A percentile compares a stretch with the other conserved stretches of the same genome.
Evolutionary conservation across 169 alveolate species (phyloP).

Genomic region (Eimeria tenella): DNA sequence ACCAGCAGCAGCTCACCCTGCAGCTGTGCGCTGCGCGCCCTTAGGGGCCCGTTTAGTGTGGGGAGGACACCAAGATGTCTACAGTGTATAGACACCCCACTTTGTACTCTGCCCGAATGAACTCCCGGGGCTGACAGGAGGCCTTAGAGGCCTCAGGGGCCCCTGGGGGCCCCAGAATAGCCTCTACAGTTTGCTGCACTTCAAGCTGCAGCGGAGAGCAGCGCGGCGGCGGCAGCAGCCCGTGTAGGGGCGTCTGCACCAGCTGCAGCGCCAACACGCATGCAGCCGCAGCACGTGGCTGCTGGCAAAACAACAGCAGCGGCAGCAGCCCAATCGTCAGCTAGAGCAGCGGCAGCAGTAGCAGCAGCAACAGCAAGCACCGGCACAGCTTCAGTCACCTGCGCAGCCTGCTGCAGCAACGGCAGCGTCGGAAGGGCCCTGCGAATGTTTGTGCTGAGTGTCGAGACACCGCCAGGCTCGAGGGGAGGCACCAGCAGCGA

Average conservation of each 20-base stretch:
- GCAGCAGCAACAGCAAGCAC: conserved; percentile 41
- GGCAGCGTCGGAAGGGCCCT: conserved; percentile 23
- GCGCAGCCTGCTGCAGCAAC: conserved; percentile 54
- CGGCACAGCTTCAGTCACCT: not conserved
- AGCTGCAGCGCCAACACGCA: conserved; percentile 34
- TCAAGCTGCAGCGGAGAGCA: conserved; percentile 26
- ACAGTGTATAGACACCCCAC: conserved; percentile 55
- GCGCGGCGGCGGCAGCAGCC: conserved; percentile 19
- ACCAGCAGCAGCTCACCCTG: not conserved
- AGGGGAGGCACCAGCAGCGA: not conserved
- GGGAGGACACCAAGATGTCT: not conserved
- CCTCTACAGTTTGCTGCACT: not conserved
- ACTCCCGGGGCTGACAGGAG: not conserved
- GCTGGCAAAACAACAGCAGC: not conserved
- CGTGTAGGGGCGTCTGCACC: not conserved
- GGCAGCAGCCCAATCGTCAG: not conserved
- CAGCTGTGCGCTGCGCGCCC: not conserved
- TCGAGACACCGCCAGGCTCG: not conserved
- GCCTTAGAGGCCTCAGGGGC: not conserved
- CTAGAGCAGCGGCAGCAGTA: conserved; percentile 7
- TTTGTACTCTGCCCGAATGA: not conserved
- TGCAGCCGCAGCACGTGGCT: not conserved
- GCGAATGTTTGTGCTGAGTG: not conserved
- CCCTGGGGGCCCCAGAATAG: not conserved
- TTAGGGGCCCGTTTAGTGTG: not conserved